These are phyloP conservation scores for Termitomyces sp. DNA, from an alignment of 1,284 basidiomycete species.

Conservation along the genomic window DNA sequence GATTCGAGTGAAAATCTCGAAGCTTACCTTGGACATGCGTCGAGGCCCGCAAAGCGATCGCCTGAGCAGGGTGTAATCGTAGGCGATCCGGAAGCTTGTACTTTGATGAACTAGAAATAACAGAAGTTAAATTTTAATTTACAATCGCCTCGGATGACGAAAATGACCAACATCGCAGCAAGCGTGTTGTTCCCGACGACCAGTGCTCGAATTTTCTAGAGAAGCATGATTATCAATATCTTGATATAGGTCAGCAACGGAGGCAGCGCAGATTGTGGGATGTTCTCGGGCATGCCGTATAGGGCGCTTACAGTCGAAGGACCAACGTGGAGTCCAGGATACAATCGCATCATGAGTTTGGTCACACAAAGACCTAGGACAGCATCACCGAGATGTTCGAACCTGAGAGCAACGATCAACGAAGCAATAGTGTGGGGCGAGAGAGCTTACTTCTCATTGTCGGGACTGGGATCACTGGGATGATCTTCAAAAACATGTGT, in stretches of 20 bases:
- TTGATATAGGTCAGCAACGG: neutral
- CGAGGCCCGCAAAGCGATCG: conserved; percentile 61
- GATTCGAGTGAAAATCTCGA: neutral
- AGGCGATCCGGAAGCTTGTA: conserved; percentile 59
- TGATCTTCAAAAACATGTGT: conserved; percentile 71
- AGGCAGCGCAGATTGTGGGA: conserved; percentile 10
- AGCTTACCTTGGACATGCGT: conserved; percentile 58
- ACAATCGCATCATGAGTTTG: conserved; percentile 51
- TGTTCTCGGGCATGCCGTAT: conserved; percentile 12
- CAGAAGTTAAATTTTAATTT: neutral
- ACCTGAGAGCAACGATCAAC: conserved; percentile 32
- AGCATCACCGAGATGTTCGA: conserved; percentile 69
- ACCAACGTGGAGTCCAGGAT: conserved; percentile 67
- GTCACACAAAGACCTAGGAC: conserved; percentile 67
- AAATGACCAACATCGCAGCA: conserved; percentile 55
- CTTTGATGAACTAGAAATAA: conserved; percentile 43
- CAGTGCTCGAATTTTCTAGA: conserved; percentile 66
- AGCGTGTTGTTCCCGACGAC: conserved; percentile 70
- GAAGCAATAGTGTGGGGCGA: neutral
- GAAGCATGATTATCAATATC: conserved; percentile 4
- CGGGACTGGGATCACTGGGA: conserved; percentile 62
- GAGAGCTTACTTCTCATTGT: conserved; percentile 64
- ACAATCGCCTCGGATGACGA: conserved; percentile 1
- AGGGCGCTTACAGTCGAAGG: conserved; percentile 57
- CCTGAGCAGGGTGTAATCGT: conserved; percentile 62